Evolutionary conservation across 2,329 filamentous ascomycete species (phyloP).

Genomic region (Colletotrichum spaethianum): DNA sequence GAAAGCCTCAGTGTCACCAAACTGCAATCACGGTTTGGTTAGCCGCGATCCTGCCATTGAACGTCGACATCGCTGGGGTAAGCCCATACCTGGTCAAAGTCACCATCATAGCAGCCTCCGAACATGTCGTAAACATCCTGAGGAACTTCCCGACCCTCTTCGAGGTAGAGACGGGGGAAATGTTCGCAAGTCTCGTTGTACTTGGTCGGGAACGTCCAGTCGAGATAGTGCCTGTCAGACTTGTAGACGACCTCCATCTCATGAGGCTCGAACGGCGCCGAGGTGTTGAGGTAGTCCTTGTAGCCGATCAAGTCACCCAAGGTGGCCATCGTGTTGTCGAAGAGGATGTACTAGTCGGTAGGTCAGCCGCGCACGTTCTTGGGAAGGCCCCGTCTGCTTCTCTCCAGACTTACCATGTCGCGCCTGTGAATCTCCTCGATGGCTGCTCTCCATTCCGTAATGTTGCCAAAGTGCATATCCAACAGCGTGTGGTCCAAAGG

Average conservation of each 20-base stretch:
- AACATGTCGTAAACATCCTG: constrained; percentile 62
- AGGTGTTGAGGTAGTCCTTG: constrained; percentile 70
- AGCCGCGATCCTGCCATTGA: neutral
- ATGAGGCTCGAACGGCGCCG: constrained; percentile 66
- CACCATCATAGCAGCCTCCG: constrained; percentile 71
- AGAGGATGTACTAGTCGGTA: constrained; percentile 75
- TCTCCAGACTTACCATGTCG: constrained; percentile 68
- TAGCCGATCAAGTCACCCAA: constrained; percentile 76
- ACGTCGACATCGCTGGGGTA: neutral
- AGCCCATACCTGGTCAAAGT: constrained; percentile 66
- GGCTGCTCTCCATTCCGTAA: constrained; percentile 69
- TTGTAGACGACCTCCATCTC: constrained; percentile 74
- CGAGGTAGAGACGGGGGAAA: constrained; percentile 74
- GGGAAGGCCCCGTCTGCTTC: constrained; percentile 41
- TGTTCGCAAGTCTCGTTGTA: constrained; percentile 66
- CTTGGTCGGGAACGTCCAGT: constrained; percentile 68
- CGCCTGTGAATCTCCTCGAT: constrained; percentile 72
- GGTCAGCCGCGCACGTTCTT: constrained; percentile 63
- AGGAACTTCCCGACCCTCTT: constrained; percentile 66
- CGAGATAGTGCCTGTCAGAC: constrained; percentile 66
- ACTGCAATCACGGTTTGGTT: constrained; percentile 47
- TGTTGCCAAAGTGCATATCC: constrained; percentile 74
- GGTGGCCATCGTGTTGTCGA: constrained; percentile 77
- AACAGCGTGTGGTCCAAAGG: constrained; percentile 74
- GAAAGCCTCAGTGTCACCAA: constrained; percentile 75